Evolutionary conservation across 2,329 filamentous ascomycete genomes (phyloP), one percentile per base, ranked within the genome.

Genomic region (Phaeophleospora eucalypticola): DNA sequence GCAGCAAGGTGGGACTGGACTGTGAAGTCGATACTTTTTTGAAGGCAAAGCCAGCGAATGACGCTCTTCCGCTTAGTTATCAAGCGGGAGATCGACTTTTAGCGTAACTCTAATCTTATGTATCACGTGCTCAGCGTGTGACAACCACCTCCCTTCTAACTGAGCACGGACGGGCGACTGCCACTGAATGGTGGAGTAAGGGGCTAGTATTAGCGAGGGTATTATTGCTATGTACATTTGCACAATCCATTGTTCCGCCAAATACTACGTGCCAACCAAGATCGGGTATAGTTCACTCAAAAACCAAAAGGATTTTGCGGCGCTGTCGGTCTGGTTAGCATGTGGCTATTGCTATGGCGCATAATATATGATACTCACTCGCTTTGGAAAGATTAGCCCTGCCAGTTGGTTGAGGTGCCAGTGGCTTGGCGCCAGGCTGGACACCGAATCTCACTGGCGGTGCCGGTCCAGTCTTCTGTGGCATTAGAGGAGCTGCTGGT

Each of bases 361-460:
- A 37, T 19, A 4, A 27, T 36, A 16, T 17, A 35, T 41, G 39
- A 48, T 37, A 90, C 91, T 86, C 84, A 97, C 91, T 98, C 63
- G 93, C 93, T 81, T 94, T 87, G 43, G 87, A 79, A 58, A 98
- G 77, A 67, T 97, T 96, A 46, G 93, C 93, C 73, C 87, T 77
- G 54, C 93, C 93, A 4, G 93, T 98, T 20, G 89, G 79, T 72
- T 97, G 93, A 21, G 90, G 83, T 51, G 80, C 77, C 59, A 97
- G 71, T 68, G 87, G 93, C 70, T 89, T 89, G 21, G 82, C 73
- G 10, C 83, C 81, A 20, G 76, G 73, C 47, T 80, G 77, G 29
- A 95, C 83, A 33, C 93, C 93, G 66, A 98, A 98, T 49, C 89
- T 81, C 15, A 98, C 84, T 18, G 89, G 82, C 37, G 93, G 93